Base-by-base conservation (phyloP, 202 grass and related monocot species). In the Elaeis oleifera region DNA sequence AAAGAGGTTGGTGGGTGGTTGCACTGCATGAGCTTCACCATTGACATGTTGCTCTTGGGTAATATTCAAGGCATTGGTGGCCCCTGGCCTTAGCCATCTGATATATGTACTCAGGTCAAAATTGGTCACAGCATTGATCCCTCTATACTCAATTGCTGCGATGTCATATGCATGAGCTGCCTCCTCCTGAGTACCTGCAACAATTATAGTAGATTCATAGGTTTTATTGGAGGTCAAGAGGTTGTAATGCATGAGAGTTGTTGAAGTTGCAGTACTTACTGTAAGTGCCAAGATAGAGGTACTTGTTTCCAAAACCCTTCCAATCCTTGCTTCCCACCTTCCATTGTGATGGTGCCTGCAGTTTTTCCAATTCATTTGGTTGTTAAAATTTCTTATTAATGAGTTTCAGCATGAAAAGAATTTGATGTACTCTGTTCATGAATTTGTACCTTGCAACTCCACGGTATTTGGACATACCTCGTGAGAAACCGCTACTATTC, bases 51-150 rank as follows among this genome's bases (percentile, higher is more conserved):
- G 36, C 36, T 49, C 5, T 44, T 28, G 7, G 23, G 3, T n/a
- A 16, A 26, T 61, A 8, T 22, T 60, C 19, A 22, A 23, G 31
- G 28, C 39, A 5, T 53, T 23, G 0, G 78, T 63, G 31, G 65
- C 21, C 5, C 23, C 55, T 13, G 87, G 79, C 32, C 79, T 90
- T 8, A 85, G 79, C 87, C 87, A 85, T 25, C 76, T 79, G 79
- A 89, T 89, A 73, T 89, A 89, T 44, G 81, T 67, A 78, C 81
- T 82, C 50, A 89, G 74, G 51, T 89, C 86, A 71, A 89, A 85
- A 75, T 89, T 89, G 36, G 86, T 89, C 68, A 89, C 86, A n/a
- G 86, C 86, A 39, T 89, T 85, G 69, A 85, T 85, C 68, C 86
- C 86, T 5, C 78, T 75, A 75, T 89, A 89, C 67, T 89, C 86